Base-by-base conservation (phyloP, 2,329 filamentous ascomycete species). In the Diplocarpon rosae region DNA sequence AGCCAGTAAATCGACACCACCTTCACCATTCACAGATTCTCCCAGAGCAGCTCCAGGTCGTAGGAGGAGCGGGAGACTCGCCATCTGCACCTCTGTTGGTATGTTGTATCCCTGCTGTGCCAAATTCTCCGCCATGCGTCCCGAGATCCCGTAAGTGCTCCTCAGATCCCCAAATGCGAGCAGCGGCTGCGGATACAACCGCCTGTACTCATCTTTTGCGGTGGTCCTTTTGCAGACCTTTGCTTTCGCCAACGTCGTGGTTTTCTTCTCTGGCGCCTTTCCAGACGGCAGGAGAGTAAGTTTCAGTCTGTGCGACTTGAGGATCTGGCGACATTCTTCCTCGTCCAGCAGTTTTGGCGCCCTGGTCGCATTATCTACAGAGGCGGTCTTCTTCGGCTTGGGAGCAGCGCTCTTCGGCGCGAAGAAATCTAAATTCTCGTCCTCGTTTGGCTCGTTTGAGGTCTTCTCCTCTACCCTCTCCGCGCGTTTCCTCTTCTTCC, bases 1-100 rank as follows among this genome's bases (percentile, higher is more conserved):
- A 0, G 86, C 85, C 51, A 98, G 65, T 32, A 98, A 77, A 67
- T 98, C 82, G 4, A 90, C 69, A 37, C 54, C 43, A 7, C 38
- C 34, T 8, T 29, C 39, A 15, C 64, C 63, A 20, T 61, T 45
- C 11, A 60, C 59, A 15, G 62, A 55, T 35, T 62, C 57, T n/a
- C 59, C 48, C 27, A 78, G 64, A 0, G 74, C 74, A 45, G 63
- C 67, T 49, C 70, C 67, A 0, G 76, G 70, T 13, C 71, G 65
- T 27, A 96, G 67, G 30, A 96, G 68, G 37, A 96, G 65, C 24
- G 92, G 90, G 51, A 98, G 65, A 56, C 81, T 83, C 3, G 78
- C 89, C 64, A 96, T 76, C 62, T 98, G 92, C 11, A 98, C 89
- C 65, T 96, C 90, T 0, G 92, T 98, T 11, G 92, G 92, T 45